These are phyloP conservation scores for Fusarium begoniae DNA, from an alignment of 2,329 filamentous ascomycete genomes.

Conservation along the genomic window DNA sequence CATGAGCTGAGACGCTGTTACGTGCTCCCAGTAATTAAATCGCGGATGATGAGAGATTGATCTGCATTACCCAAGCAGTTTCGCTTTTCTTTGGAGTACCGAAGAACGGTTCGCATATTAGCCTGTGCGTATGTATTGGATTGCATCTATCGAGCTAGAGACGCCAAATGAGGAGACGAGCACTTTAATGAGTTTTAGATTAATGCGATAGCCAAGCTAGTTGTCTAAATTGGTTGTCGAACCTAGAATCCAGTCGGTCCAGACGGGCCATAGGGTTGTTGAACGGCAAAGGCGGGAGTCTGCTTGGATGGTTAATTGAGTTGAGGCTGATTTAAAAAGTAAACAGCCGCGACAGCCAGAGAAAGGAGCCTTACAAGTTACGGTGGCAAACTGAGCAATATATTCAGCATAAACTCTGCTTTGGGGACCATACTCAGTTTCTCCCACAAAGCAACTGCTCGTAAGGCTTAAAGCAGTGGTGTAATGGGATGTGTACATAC, in stretches of 20 bases:
- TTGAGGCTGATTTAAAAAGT: not conserved
- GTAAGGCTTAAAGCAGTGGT: not conserved
- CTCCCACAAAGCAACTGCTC: not conserved
- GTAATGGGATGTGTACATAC: not conserved
- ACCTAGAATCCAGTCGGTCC: not conserved
- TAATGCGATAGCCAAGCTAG: not conserved
- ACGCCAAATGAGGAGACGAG: not conserved
- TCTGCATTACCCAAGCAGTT: slow-evolving; percentile 1
- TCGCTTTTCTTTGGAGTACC: slow-evolving; percentile 7
- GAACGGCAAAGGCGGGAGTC: slow-evolving; percentile 33
- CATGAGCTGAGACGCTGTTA: not conserved
- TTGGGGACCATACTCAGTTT: not conserved
- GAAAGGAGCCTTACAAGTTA: too few species aligned
- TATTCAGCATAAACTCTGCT: not conserved
- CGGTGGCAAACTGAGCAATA: not conserved
- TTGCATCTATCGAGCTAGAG: slow-evolving; percentile 2
- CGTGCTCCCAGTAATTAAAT: slow-evolving; percentile 12
- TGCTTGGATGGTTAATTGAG: slow-evolving; percentile 1
- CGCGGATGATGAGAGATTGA: slow-evolving; percentile 3
- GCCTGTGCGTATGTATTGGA: slow-evolving; percentile 24
- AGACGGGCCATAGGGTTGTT: not conserved
- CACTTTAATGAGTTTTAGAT: slow-evolving; percentile 14
- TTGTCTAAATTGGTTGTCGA: not conserved
- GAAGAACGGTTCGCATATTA: slow-evolving; percentile 17
- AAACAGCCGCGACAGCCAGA: slow-evolving; percentile 32